A percentile compares a stretch with the other conserved stretches of the same genome.
Conservation (phyloP, 1,284 basidiomycete species). For the Tremellales sp. region DNA sequence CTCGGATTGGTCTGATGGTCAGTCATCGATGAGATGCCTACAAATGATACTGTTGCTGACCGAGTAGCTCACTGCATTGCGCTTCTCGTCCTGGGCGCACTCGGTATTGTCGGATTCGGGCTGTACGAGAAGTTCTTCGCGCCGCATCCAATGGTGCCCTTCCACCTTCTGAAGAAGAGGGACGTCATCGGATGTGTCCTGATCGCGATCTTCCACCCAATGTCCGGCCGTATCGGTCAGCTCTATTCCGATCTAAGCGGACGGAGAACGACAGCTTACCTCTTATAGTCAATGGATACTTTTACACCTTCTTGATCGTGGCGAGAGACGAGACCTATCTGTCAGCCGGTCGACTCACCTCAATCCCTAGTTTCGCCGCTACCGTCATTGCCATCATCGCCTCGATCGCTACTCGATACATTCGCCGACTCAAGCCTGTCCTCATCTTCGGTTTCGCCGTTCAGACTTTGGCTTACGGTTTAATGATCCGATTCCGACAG, state of each 20-base stretch:
- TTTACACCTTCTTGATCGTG: conserved; percentile 26
- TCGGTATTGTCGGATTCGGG: background rate
- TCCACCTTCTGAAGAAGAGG: conserved; percentile 36
- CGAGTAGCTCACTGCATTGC: conserved; percentile 38
- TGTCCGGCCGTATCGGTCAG: conserved; percentile 37
- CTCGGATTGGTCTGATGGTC: conserved; percentile 32
- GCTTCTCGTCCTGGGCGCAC: conserved; percentile 31
- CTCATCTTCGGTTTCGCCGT: conserved; percentile 37
- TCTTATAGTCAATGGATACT: conserved; percentile 36
- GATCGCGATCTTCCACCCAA: conserved; percentile 40
- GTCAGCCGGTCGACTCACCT: conserved; percentile 33
- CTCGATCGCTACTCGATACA: conserved; percentile 21
- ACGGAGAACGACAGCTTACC: too few species aligned
- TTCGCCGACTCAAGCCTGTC: conserved; percentile 38
- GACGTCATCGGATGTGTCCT: conserved; percentile 38
- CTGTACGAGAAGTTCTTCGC: conserved; percentile 11
- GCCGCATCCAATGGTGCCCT: conserved; percentile 41
- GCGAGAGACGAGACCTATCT: conserved; percentile 28
- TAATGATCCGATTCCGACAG: conserved; percentile 42
- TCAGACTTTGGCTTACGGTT: conserved; percentile 32
- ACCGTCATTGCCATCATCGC: conserved; percentile 29
- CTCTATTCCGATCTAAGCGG: too few species aligned
- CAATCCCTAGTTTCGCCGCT: conserved; percentile 28
- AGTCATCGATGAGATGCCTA: too few species aligned
- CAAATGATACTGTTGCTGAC: too few species aligned